Percentiles rank a stretch among this genome's conserved stretches.
Conservation (phyloP, 768 basidiomycete genomes). For the Boletus sp. region DNA sequence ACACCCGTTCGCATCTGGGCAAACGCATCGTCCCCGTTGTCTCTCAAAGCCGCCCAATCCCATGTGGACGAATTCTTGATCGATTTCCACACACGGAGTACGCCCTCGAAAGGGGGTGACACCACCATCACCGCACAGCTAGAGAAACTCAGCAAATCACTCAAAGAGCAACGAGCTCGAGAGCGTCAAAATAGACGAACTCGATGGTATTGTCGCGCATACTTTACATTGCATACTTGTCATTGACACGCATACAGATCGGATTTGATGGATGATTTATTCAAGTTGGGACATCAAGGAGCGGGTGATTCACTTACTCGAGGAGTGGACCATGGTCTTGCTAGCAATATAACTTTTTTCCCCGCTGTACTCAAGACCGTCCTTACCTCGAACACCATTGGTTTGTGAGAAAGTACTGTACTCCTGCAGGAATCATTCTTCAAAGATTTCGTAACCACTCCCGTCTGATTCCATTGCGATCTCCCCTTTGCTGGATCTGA, state of each 20-base stretch:
- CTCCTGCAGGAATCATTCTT: too few relatives aligned
- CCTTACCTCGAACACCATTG: not conserved
- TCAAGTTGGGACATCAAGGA: not conserved
- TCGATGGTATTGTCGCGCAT: conserved; percentile 1
- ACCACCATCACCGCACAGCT: conserved; percentile 58
- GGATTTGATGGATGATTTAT: not conserved
- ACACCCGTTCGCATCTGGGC: conserved; percentile 49
- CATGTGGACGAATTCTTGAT: conserved; percentile 46
- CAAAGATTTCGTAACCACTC: too few relatives aligned
- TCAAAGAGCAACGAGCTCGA: conserved; percentile 45
- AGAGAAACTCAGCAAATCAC: conserved; percentile 52
- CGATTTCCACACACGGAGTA: conserved; percentile 47
- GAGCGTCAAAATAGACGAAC: conserved; percentile 15
- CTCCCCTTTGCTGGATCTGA: too few relatives aligned
- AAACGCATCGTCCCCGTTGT: conserved; percentile 35
- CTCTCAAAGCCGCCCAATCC: conserved; percentile 41
- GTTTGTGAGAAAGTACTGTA: not conserved
- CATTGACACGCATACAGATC: conserved; percentile 11
- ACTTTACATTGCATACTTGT: not conserved
- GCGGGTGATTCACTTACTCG: not conserved
- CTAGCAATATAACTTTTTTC: not conserved
- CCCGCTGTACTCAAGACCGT: not conserved
- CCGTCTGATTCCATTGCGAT: too few relatives aligned
- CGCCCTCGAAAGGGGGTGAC: conserved; percentile 49
- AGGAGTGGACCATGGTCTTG: not conserved